phyloP scores from a whole-genome alignment of 768 basidiomycete genomes.

The Roridomyces roridus region DNA sequence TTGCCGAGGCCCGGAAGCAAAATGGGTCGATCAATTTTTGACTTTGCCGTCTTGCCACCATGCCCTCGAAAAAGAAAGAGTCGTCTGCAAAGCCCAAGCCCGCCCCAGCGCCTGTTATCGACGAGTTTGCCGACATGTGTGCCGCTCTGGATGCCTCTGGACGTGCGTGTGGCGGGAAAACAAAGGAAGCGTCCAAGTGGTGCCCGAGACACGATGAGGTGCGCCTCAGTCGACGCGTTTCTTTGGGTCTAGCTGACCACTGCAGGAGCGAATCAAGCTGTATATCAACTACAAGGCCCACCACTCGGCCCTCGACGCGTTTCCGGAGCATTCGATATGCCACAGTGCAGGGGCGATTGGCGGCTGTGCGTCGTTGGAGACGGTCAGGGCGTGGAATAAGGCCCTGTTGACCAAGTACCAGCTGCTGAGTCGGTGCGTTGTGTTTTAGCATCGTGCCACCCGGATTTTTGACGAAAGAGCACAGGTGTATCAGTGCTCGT shows the following conservation, averaged over 20 bases:
- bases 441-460: background rate
- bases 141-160: constrained; percentile 19
- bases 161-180: constrained; percentile 7
- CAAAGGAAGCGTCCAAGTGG: constrained; percentile 25
- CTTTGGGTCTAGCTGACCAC: background rate
- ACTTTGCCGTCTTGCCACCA: background rate
- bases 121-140: constrained; percentile 9
- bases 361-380: constrained; percentile 35
- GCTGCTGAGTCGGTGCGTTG: constrained; percentile 36
- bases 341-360: constrained; percentile 28
- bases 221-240: constrained; percentile 4
- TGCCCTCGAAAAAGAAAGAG: constrained; percentile 15
- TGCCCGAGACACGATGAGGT: constrained; percentile 39
- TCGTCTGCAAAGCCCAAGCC: background rate
- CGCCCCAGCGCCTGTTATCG: background rate
- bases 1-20: no score
- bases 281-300: constrained; percentile 43
- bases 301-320: constrained; percentile 36
- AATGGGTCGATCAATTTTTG: no score
- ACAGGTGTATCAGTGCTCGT: constrained; percentile 45
- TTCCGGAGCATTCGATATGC: constrained; percentile 34
- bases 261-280: constrained; percentile 41
- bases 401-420: constrained; percentile 38
- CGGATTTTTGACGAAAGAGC: background rate
- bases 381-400: constrained; percentile 39